Evolutionary conservation across 1,139 yeast species (phyloP).

Genomic region (Trichomonascaceae sp.): DNA sequence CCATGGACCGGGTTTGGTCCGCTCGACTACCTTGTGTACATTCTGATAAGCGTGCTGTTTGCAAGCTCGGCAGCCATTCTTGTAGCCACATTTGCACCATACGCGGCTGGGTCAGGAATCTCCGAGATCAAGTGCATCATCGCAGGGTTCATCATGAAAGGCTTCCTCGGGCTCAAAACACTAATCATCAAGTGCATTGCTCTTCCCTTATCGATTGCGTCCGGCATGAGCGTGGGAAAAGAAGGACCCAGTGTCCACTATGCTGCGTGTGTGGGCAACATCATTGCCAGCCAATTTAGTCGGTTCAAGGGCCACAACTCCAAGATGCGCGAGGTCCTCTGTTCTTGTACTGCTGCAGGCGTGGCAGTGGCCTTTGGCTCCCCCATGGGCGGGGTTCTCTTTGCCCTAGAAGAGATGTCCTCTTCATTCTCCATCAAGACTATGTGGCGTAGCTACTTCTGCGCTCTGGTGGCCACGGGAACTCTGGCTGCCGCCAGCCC

Average conservation of each 20-base stretch:
- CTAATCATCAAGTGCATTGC: slow-evolving; percentile 64
- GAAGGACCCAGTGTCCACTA: slow-evolving; percentile 84
- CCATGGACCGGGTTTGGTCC: slow-evolving; percentile 24
- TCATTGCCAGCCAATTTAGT: slow-evolving; percentile 44
- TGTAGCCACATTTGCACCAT: slow-evolving; percentile 65
- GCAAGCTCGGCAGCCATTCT: slow-evolving; percentile 53
- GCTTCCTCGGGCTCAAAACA: slow-evolving; percentile 66
- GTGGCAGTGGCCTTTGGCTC: slow-evolving; percentile 90
- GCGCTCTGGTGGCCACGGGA: slow-evolving; percentile 78
- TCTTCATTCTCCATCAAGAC: slow-evolving; percentile 62
- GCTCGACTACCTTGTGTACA: slow-evolving; percentile 45
- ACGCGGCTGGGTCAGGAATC: slow-evolving; percentile 95
- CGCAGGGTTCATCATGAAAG: slow-evolving; percentile 74
- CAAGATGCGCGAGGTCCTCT: slow-evolving; percentile 41
- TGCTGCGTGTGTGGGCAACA: slow-evolving; percentile 70
- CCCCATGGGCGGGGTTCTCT: slow-evolving; percentile 89
- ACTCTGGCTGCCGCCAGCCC: slow-evolving; percentile 67
- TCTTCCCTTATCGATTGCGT: slow-evolving; percentile 73
- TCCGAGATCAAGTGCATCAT: slow-evolving; percentile 93
- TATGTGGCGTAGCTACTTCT: slow-evolving; percentile 84
- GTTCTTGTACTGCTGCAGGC: slow-evolving; percentile 89
- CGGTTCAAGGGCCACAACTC: slow-evolving; percentile 28
- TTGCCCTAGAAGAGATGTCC: slow-evolving; percentile 71
- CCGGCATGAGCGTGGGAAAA: slow-evolving; percentile 71
- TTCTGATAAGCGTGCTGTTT: slow-evolving; percentile 45